A percentile compares a stretch with the other conserved stretches of the same genome.
Conservation (phyloP, 2,329 filamentous ascomycete species). For the Aspergillus novofumigatus region DNA sequence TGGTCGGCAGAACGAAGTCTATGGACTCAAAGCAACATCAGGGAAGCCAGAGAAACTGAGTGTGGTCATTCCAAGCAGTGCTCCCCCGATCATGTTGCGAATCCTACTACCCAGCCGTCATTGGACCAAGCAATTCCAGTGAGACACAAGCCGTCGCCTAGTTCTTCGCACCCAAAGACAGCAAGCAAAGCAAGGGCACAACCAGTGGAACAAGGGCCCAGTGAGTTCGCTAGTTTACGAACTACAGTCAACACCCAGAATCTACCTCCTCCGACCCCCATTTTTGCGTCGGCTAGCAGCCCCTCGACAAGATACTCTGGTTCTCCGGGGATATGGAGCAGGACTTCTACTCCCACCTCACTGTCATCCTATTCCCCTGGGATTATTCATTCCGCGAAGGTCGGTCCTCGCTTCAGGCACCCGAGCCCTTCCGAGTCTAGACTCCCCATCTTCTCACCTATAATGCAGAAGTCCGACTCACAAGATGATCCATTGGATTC, state of each 20-base stretch:
- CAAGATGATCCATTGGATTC: constrained; percentile 15
- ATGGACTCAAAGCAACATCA: constrained; percentile 9
- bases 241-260: constrained; percentile 33
- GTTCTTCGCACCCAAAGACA: constrained; percentile 13
- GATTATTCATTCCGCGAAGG: constrained; percentile 38
- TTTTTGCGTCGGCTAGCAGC: constrained; percentile 38
- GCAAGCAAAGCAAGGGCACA: constrained; percentile 13
- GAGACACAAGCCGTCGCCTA: constrained; percentile 10
- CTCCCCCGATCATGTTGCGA: constrained; percentile 16
- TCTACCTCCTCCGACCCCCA: constrained; percentile 36
- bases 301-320: constrained; percentile 45
- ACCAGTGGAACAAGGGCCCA: constrained; percentile 24
- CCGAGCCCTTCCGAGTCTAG: constrained; percentile 36
- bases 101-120: constrained; percentile 4
- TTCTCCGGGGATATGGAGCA: constrained; percentile 45
- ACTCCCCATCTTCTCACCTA: constrained; percentile 27
- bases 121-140: constrained; percentile 11
- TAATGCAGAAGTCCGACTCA: constrained; percentile 15
- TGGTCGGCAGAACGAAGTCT: constrained; percentile 29
- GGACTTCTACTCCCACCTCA: constrained; percentile 47
- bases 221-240: constrained; percentile 37
- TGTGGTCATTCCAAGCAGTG: constrained; percentile 25
- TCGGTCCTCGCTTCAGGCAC: constrained; percentile 32
- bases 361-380: constrained; percentile 48
- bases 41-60: constrained; percentile 24